Percentiles rank a stretch among this genome's conserved stretches.
phyloP scores from a whole-genome alignment of 2,329 filamentous ascomycete species.

The Exophiala alcalophila region DNA sequence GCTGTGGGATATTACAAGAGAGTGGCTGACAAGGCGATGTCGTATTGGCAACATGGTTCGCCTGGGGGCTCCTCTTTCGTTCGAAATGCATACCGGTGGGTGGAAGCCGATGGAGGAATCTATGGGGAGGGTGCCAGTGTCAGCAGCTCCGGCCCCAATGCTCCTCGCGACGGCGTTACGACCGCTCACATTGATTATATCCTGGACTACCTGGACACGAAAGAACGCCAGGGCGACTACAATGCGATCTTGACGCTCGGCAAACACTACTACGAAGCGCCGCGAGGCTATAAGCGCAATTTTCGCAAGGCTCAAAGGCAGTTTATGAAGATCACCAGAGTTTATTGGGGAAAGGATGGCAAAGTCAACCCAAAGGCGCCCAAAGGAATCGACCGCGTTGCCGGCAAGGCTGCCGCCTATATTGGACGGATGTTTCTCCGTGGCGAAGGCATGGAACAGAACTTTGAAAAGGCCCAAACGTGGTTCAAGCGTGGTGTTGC shows the following conservation, averaged over 20 bases:
- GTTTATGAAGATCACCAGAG: slow-evolving; percentile 73
- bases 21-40: slow-evolving; percentile 88
- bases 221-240: slow-evolving; percentile 84
- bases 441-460: slow-evolving; percentile 78
- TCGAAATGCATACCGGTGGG: slow-evolving; percentile 76
- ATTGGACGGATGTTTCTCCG: slow-evolving; percentile 86
- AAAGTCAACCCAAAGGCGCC: slow-evolving; percentile 68
- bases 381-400: slow-evolving; percentile 70
- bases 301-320: slow-evolving; percentile 72
- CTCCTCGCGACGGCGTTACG: slow-evolving; percentile 63
- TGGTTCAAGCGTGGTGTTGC: slow-evolving; percentile 81
- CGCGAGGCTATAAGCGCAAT: slow-evolving; percentile 70
- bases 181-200: slow-evolving; percentile 85
- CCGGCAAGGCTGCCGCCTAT: slow-evolving; percentile 79
- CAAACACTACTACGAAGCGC: slow-evolving; percentile 83
- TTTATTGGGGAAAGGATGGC: slow-evolving; percentile 81
- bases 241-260: slow-evolving; percentile 84
- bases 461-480: slow-evolving; percentile 68
- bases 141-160: slow-evolving; percentile 80
- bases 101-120: slow-evolving; percentile 85
- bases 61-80: slow-evolving; percentile 79
- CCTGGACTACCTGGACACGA: slow-evolving; percentile 86
- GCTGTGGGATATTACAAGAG: slow-evolving; percentile 86
- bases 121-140: slow-evolving; percentile 95
- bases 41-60: slow-evolving; percentile 82